A percentile compares a stretch with the other conserved stretches of the same genome.
These are phyloP conservation scores for Colletotrichum sp. DNA, from an alignment of 2,329 filamentous ascomycete species.

Conservation along the genomic window DNA sequence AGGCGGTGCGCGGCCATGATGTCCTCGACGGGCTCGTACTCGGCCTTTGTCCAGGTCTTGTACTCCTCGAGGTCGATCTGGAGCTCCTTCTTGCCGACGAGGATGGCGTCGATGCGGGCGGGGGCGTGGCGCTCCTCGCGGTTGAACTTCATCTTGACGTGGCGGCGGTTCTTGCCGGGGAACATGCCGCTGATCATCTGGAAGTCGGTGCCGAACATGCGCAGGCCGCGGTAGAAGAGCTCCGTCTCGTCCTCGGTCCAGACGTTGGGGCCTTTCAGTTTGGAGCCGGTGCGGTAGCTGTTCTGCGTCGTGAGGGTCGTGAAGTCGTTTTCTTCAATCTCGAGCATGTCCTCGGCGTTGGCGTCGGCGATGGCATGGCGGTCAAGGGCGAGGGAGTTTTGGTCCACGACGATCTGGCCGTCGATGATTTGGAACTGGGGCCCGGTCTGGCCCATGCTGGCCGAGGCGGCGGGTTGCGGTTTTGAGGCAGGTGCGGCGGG, in stretches of 20 bases:
- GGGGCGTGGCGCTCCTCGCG: conserved; percentile 76
- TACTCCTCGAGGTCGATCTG: conserved; percentile 67
- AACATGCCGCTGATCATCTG: conserved; percentile 81
- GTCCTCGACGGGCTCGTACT: conserved; percentile 60
- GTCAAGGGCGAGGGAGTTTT: conserved; percentile 71
- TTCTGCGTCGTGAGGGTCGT: conserved; percentile 72
- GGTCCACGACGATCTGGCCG: conserved; percentile 75
- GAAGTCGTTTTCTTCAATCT: conserved; percentile 80
- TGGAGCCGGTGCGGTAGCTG: conserved; percentile 67
- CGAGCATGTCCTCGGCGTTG: conserved; percentile 59
- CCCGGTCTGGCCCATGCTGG: conserved; percentile 35
- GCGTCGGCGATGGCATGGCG: conserved; percentile 67
- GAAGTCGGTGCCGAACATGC: conserved; percentile 84
- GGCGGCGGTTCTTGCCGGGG: conserved; percentile 70
- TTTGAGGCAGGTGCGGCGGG: conserved; percentile 25
- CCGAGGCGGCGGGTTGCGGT: conserved; percentile 22
- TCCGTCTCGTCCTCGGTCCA: conserved; percentile 78
- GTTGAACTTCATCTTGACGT: conserved; percentile 84
- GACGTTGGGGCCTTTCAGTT: conserved; percentile 66
- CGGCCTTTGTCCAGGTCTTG: conserved; percentile 51
- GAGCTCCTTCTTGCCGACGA: conserved; percentile 64
- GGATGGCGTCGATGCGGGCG: conserved; percentile 64
- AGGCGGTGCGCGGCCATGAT: conserved; percentile 61
- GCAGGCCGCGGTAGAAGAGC: conserved; percentile 75
- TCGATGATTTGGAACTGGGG: conserved; percentile 70